phyloP scores from a whole-genome alignment of 441 rosid species.

The Cnidoscolus chayamansa region DNA sequence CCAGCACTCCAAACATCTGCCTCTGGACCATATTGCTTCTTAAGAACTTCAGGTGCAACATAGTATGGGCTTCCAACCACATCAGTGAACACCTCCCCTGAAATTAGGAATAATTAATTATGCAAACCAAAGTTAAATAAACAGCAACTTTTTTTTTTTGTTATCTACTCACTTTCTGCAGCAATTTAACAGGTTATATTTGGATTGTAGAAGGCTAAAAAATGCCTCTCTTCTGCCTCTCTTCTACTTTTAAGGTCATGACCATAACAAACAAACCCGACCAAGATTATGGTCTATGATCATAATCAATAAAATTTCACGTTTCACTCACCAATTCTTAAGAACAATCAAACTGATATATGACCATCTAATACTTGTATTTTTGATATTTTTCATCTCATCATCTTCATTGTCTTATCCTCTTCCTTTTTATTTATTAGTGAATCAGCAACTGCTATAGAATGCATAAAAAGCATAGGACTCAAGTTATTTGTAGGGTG shows the following conservation, averaged over 20 bases:
- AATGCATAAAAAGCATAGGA: neutral
- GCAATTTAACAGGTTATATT: no score
- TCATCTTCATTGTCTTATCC: neutral
- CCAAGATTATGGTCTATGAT: no score
- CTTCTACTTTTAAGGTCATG: no score
- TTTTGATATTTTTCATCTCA: no score
- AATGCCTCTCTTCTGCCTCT: no score
- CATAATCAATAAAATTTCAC: neutral
- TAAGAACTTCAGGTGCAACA: conserved; percentile 93
- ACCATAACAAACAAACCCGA: no score
- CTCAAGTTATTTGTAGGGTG: neutral
- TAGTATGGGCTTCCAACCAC: conserved; percentile 98
- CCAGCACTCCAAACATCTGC: conserved; percentile 99
- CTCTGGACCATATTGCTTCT: conserved; percentile 79
- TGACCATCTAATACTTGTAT: no score
- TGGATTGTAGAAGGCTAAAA: no score
- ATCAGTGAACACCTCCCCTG: conserved; percentile 82
- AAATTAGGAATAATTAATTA: conserved; percentile 11
- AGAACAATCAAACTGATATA: no score
- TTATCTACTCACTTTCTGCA: neutral
- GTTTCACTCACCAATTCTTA: no score
- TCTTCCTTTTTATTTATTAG: neutral
- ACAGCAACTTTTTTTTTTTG: neutral
- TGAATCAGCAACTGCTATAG: neutral
- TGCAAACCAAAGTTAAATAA: neutral